phyloP scores from a whole-genome alignment of 768 basidiomycete species.

The Psilocybe azurescens region DNA sequence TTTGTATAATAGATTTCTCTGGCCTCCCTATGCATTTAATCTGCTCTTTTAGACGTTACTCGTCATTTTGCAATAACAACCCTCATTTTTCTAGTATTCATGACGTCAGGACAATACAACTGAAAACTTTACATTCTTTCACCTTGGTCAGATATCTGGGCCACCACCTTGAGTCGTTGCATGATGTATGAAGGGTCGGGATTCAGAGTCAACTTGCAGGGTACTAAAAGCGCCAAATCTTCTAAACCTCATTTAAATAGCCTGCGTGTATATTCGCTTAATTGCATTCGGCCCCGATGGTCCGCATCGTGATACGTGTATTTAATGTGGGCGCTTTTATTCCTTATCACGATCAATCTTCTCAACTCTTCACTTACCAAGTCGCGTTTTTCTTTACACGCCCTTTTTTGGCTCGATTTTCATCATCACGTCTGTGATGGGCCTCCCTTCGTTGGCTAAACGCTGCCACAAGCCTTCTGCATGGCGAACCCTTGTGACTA shows the following conservation, averaged over 20 bases:
- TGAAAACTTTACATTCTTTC: too few species aligned
- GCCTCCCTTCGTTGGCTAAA: too few species aligned
- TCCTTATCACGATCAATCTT: neutral
- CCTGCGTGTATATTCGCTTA: neutral
- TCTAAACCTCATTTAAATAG: neutral
- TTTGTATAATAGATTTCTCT: neutral
- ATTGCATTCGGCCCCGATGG: neutral
- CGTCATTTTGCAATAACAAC: neutral
- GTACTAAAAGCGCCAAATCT: too few species aligned
- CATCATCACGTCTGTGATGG: neutral
- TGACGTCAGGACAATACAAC: too few species aligned
- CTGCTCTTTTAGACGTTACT: neutral
- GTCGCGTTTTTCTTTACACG: too few species aligned
- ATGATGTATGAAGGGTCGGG: too few species aligned
- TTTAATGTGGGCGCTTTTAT: conserved; percentile 4
- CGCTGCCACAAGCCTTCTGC: too few species aligned
- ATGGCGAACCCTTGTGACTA: too few species aligned
- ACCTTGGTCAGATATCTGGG: too few species aligned
- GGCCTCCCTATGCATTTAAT: neutral
- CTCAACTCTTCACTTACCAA: neutral
- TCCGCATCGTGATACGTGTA: neutral
- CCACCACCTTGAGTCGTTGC: too few species aligned
- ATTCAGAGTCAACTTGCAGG: too few species aligned
- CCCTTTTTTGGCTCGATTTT: neutral
- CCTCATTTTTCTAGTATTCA: too few species aligned